A percentile compares a stretch with the other conserved stretches of the same genome.
These are phyloP conservation scores for Xylaria sp. DNA, from an alignment of 2,329 filamentous ascomycete genomes.

Conservation along the genomic window DNA sequence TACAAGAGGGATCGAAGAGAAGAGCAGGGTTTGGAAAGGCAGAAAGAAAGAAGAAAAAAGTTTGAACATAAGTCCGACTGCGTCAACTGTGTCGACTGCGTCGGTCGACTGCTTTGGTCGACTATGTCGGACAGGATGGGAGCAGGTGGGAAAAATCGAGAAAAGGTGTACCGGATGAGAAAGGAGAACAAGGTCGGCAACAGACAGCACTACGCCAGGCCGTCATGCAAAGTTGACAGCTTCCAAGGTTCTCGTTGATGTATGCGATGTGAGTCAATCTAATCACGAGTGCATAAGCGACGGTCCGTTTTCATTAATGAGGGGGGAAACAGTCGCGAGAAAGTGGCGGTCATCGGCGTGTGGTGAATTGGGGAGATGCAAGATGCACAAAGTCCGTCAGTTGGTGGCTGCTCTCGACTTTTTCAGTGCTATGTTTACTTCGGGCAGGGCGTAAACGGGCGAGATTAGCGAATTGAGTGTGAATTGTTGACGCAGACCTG, in stretches of 20 bases:
- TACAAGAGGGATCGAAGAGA: neutral
- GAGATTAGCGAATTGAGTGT: conserved; percentile 2
- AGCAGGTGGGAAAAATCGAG: conserved; percentile 6
- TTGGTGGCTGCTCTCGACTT: conserved; percentile 10
- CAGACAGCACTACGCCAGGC: conserved; percentile 18
- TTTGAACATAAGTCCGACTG: neutral
- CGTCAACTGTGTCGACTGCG: neutral
- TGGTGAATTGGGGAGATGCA: neutral
- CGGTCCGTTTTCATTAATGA: neutral
- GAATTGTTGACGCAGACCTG: conserved; percentile 26
- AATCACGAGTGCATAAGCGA: conserved; percentile 3
- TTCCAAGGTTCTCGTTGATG: conserved; percentile 1
- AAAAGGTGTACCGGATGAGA: conserved; percentile 3
- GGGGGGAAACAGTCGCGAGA: neutral
- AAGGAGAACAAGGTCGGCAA: conserved; percentile 5
- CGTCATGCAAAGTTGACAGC: conserved; percentile 24
- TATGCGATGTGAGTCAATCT: conserved; percentile 2
- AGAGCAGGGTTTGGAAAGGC: neutral
- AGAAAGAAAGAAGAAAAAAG: conserved; percentile 16
- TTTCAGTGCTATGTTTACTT: conserved; percentile 24
- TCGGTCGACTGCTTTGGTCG: no score
- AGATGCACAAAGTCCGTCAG: conserved; percentile 14
- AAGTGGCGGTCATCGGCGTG: conserved; percentile 23
- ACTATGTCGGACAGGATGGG: conserved; percentile 16
- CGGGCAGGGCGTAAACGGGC: neutral